phyloP scores from a whole-genome alignment of 371 early-diverging fungal species.

The Coelomomyces lativittatus region DNA sequence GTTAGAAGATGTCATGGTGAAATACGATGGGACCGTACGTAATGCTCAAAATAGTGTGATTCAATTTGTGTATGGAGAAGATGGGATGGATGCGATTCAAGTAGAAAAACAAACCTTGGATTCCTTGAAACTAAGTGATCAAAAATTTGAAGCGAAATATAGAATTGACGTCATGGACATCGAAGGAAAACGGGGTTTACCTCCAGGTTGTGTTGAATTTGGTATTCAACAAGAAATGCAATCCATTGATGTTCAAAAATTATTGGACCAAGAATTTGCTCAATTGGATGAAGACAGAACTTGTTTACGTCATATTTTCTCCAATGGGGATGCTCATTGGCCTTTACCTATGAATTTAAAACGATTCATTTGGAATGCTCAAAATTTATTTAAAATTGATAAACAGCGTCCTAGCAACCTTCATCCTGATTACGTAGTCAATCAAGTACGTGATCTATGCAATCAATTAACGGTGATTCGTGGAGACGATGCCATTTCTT shows the following conservation, averaged over 20 bases:
- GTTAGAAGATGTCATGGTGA: slow-evolving; percentile 93
- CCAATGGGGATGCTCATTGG: slow-evolving; percentile 53
- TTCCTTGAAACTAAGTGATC: slow-evolving; percentile 46
- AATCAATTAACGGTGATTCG: slow-evolving; percentile 58
- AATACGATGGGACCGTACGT: slow-evolving; percentile 95
- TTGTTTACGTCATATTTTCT: slow-evolving; percentile 59
- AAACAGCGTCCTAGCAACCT: slow-evolving; percentile 62
- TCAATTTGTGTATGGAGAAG: slow-evolving; percentile 96
- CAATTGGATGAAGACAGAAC: slow-evolving; percentile 57
- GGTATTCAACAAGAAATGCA: slow-evolving; percentile 2
- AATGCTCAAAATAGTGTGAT: slow-evolving; percentile 80
- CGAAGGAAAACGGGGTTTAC: slow-evolving; percentile 19
- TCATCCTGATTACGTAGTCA: slow-evolving; percentile 63
- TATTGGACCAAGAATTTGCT: slow-evolving; percentile 62
- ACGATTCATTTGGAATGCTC: slow-evolving; percentile 78
- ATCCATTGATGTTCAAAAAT: slow-evolving; percentile 28
- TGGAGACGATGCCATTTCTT: slow-evolving; percentile 63
- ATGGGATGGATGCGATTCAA: slow-evolving; percentile 89
- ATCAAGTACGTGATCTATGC: slow-evolving; percentile 50
- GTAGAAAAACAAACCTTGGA: slow-evolving; percentile 73
- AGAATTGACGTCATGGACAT: slow-evolving; percentile 53
- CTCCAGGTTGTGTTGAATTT: slow-evolving; percentile 16
- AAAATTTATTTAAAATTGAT: slow-evolving; percentile 69
- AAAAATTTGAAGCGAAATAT: slow-evolving; percentile 57
- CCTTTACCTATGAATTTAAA: slow-evolving; percentile 80